Percentiles rank a stretch among this genome's conserved stretches.
Conservation (phyloP, 495 filamentous ascomycete genomes). For the Cladorrhinum samala region DNA sequence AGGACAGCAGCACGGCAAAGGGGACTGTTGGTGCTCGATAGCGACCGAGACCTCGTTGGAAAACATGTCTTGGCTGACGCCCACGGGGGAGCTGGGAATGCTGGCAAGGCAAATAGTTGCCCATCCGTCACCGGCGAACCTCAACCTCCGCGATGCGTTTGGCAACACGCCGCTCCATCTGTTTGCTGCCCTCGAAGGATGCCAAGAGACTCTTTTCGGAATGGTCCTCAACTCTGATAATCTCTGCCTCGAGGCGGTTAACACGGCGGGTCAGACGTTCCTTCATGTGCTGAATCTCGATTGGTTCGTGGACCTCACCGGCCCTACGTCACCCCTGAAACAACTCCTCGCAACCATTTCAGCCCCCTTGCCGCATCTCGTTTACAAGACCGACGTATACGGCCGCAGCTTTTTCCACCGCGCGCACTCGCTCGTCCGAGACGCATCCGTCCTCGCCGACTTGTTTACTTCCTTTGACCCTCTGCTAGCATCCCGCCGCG, state of each 20-base stretch:
- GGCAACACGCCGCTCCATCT: slow-evolving; percentile 42
- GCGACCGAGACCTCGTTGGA: slow-evolving; percentile 16
- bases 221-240: slow-evolving; percentile 19
- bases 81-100: slow-evolving; percentile 15
- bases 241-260: slow-evolving; percentile 15
- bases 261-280: slow-evolving; percentile 43
- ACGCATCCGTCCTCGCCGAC: slow-evolving; percentile 6
- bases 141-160: slow-evolving; percentile 29
- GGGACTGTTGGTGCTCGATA: slow-evolving; percentile 38
- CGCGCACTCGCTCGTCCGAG: slow-evolving; percentile 20
- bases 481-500: slow-evolving; percentile 11
- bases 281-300: slow-evolving; percentile 39
- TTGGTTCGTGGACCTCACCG: slow-evolving; percentile 28
- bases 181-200: slow-evolving; percentile 28
- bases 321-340: slow-evolving; percentile 12
- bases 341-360: slow-evolving; percentile 25
- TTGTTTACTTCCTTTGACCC: slow-evolving; percentile 15
- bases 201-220: slow-evolving; percentile 24
- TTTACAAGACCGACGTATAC: slow-evolving; percentile 37
- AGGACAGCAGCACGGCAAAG: slow-evolving; percentile 25
- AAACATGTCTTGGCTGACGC: slow-evolving; percentile 18
- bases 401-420: slow-evolving; percentile 42
- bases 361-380: slow-evolving; percentile 21
- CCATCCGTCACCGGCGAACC: slow-evolving; percentile 15
- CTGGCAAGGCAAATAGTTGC: slow-evolving; percentile 14